These are phyloP conservation scores for Polytrichum commune DNA, from an alignment of 225 moss, liverwort and hornwort species.

Conservation along the genomic window DNA sequence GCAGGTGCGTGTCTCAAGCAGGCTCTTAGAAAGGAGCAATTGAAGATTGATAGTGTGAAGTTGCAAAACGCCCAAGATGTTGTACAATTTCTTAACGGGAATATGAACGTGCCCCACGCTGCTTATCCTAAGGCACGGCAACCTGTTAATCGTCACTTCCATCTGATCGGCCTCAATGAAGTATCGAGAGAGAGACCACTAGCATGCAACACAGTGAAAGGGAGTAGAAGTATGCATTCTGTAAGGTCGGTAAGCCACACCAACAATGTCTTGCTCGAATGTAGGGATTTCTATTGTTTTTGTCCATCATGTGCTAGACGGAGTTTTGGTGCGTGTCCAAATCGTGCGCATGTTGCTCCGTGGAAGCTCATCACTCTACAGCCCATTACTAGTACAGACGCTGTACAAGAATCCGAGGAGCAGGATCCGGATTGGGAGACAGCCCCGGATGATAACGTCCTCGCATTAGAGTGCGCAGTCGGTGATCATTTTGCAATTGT, in stretches of 20 bases:
- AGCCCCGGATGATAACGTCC: neutral
- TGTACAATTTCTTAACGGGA: neutral
- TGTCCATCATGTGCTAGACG: neutral
- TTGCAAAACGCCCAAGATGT: neutral
- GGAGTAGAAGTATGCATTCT: too few relatives aligned
- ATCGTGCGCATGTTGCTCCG: neutral
- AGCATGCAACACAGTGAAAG: too few relatives aligned
- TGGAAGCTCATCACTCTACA: neutral
- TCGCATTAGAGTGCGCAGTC: neutral
- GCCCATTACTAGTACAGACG: neutral
- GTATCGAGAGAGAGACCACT: too few relatives aligned
- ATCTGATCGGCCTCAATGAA: too few relatives aligned
- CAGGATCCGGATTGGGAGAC: neutral
- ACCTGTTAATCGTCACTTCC: too few relatives aligned
- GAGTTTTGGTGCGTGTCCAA: neutral
- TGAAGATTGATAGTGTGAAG: neutral
- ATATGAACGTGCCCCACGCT: conserved; percentile 1
- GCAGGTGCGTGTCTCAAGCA: conserved; percentile 7
- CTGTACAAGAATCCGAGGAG: neutral
- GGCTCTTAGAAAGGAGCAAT: conserved; percentile 1
- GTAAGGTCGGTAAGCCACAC: too few relatives aligned
- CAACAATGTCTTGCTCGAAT: too few relatives aligned
- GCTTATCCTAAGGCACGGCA: neutral
- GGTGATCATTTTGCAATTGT: conserved; percentile 3
- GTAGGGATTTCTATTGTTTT: neutral